phyloP scores from a whole-genome alignment of 495 filamentous ascomycete genomes.

The Amorphotheca resinae region DNA sequence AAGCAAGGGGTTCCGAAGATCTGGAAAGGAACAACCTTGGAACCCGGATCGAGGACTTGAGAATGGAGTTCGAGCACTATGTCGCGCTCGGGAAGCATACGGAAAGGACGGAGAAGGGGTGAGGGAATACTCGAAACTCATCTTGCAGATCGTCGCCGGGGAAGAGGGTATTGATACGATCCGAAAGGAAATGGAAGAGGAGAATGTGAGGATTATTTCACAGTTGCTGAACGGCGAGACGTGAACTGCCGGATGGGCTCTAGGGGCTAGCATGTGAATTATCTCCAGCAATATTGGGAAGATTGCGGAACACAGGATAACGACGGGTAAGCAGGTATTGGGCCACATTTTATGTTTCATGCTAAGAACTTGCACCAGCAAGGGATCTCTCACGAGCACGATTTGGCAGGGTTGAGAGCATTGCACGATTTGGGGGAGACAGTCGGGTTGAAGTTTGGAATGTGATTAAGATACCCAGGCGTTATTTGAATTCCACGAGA shows the following conservation, averaged over 20 bases:
- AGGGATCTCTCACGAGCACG: too few relatives aligned
- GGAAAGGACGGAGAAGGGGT: constrained; percentile 30
- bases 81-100: constrained; percentile 22
- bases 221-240: constrained; percentile 10
- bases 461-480: too few relatives aligned
- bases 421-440: too few relatives aligned
- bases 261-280: too few relatives aligned
- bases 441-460: too few relatives aligned
- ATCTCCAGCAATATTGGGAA: too few relatives aligned
- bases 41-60: constrained; percentile 27
- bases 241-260: neutral
- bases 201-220: constrained; percentile 15
- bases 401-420: too few relatives aligned
- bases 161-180: constrained; percentile 6
- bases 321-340: too few relatives aligned
- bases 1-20: neutral
- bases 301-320: too few relatives aligned
- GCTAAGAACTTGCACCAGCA: too few relatives aligned
- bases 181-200: constrained; percentile 13
- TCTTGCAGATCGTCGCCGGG: constrained; percentile 24
- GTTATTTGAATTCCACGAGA: too few relatives aligned
- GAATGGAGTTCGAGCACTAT: constrained; percentile 26
- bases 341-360: too few relatives aligned
- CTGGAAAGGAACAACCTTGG: constrained; percentile 22
- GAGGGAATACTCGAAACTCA: constrained; percentile 33